Conservation (phyloP, 495 filamentous ascomycete genomes). For the Saxispiralis lemnorum region DNA sequence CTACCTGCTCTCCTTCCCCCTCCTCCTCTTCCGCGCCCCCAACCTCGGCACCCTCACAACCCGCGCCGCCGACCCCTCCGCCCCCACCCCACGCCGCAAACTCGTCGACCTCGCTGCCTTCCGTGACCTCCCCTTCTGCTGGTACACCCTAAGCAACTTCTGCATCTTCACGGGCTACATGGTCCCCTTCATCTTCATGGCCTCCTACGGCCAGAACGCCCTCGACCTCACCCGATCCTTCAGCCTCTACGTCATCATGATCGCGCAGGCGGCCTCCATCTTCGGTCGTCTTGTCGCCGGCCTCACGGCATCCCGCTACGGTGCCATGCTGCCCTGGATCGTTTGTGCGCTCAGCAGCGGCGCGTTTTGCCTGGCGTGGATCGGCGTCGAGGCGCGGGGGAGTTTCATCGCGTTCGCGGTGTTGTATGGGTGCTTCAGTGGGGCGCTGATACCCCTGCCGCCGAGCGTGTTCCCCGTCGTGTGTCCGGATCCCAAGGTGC, state of each 20-base stretch:
- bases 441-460: constrained; percentile 52
- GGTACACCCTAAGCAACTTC: constrained; percentile 18
- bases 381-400: constrained; percentile 31
- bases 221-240: constrained; percentile 34
- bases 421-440: constrained; percentile 43
- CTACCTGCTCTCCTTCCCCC: constrained; percentile 30
- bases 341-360: constrained; percentile 35
- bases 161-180: constrained; percentile 18
- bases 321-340: constrained; percentile 45
- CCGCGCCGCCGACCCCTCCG: constrained; percentile 1
- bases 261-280: constrained; percentile 55
- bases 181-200: constrained; percentile 18
- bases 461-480: constrained; percentile 43
- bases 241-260: constrained; percentile 49
- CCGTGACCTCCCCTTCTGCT: constrained; percentile 18
- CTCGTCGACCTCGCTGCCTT: constrained; percentile 20
- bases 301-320: constrained; percentile 45
- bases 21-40: constrained; percentile 28
- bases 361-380: constrained; percentile 44
- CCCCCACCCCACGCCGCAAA: constrained; percentile 2
- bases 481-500: constrained; percentile 45
- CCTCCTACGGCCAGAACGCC: constrained; percentile 36
- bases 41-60: constrained; percentile 15
- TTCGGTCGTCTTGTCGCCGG: constrained; percentile 48
- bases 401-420: constrained; percentile 44